phyloP scores from a whole-genome alignment of 495 filamentous ascomycete species.

The Podospora anserina region DNA sequence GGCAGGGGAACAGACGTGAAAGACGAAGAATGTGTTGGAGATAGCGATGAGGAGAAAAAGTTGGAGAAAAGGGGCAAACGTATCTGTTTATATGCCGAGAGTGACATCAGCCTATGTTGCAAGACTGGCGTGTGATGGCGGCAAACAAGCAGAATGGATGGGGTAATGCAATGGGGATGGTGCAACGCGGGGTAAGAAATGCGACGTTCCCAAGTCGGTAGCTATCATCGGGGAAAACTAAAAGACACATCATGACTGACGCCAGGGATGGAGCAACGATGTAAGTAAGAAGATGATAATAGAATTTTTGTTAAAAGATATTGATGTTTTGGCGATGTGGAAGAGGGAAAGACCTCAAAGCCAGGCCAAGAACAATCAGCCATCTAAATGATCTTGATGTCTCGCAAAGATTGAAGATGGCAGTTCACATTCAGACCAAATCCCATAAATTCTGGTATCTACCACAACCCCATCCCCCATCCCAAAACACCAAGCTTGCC shows the following conservation, averaged over 20 bases:
- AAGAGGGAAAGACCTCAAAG: too few species aligned
- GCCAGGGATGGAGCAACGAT: too few species aligned
- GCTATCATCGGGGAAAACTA: not conserved
- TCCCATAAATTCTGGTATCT: too few species aligned
- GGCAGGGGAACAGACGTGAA: not conserved
- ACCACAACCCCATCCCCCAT: too few species aligned
- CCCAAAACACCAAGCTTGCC: too few species aligned
- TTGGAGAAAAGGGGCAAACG: not conserved
- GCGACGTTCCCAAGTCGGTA: not conserved
- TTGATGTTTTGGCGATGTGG: too few species aligned
- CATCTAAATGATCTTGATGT: too few species aligned
- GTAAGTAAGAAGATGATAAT: too few species aligned
- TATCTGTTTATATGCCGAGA: not conserved
- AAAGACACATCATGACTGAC: not conserved
- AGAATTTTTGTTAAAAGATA: too few species aligned
- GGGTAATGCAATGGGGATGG: not conserved
- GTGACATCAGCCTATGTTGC: not conserved
- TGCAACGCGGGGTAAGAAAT: not conserved
- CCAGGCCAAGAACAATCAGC: too few species aligned
- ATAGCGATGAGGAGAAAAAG: not conserved
- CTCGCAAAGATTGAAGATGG: too few species aligned
- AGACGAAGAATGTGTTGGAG: not conserved
- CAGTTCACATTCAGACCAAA: too few species aligned
- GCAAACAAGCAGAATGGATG: conserved; percentile 1
- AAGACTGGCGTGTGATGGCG: conserved; percentile 17